Percentiles rank a stretch among this genome's conserved stretches.
Conservation (phyloP, 768 basidiomycete genomes). For the Collybia mongolica region DNA sequence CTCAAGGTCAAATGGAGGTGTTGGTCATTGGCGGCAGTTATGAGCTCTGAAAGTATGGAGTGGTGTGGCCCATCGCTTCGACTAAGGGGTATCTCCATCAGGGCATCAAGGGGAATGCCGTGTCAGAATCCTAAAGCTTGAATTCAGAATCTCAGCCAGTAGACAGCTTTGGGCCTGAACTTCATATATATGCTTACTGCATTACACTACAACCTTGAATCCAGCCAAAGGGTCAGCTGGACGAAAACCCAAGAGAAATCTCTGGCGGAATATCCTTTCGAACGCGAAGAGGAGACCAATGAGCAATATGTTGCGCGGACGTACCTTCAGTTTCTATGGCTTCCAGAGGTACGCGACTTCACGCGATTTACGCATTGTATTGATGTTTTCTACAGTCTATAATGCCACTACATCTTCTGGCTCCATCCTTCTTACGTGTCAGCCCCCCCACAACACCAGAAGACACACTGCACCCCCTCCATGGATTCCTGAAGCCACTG, state of each 20-base stretch:
- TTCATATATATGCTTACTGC: conserved; percentile 1
- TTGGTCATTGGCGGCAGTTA: too few species aligned
- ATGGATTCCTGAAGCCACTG: conserved; percentile 57
- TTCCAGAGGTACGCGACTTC: conserved; percentile 51
- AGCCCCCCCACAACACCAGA: conserved; percentile 27
- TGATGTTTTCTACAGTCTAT: conserved; percentile 48
- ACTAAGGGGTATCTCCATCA: too few species aligned
- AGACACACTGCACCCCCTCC: conserved; percentile 49
- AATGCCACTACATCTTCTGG: conserved; percentile 60
- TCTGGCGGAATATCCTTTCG: conserved; percentile 59
- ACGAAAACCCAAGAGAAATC: conserved; percentile 57
- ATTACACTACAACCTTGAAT: conserved; percentile 12
- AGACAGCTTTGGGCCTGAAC: too few species aligned
- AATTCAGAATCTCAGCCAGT: too few species aligned
- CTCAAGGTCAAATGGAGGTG: too few species aligned
- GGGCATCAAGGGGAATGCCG: too few species aligned
- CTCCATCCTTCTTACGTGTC: conserved; percentile 57
- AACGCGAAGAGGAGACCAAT: conserved; percentile 40
- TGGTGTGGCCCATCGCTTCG: too few species aligned
- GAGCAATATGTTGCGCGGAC: conserved; percentile 61
- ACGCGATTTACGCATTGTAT: background rate
- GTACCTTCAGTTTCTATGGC: conserved; percentile 78
- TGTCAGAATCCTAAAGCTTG: too few species aligned
- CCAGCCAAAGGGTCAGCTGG: conserved; percentile 38
- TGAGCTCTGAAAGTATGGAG: too few species aligned